These are phyloP conservation scores for Marasmius sp. DNA, from an alignment of 1,284 basidiomycete genomes.

Conservation along the genomic window DNA sequence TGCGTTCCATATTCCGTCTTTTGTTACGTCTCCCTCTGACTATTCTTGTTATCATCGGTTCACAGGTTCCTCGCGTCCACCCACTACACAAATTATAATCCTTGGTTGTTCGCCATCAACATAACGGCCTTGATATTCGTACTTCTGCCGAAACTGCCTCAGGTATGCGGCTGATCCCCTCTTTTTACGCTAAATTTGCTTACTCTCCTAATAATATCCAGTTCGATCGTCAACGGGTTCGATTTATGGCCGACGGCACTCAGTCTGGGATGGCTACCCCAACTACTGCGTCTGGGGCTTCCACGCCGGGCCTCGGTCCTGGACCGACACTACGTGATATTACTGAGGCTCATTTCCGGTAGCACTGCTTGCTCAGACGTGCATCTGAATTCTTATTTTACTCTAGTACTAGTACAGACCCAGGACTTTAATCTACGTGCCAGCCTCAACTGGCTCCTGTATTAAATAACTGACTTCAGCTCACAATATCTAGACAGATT, in stretches of 20 bases:
- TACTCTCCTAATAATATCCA: constrained; percentile 25
- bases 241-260: constrained; percentile 60
- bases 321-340: constrained; percentile 20
- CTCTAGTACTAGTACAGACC: not conserved
- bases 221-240: constrained; percentile 79
- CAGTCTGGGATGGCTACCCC: constrained; percentile 67
- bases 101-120: constrained; percentile 91
- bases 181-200: not conserved
- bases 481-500: no score
- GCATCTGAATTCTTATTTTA: not conserved
- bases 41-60: constrained; percentile 2
- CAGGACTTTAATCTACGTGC: not conserved
- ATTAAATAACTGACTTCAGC: not conserved
- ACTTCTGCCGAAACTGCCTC: constrained; percentile 95
- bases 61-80: constrained; percentile 93
- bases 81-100: constrained; percentile 96
- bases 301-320: constrained; percentile 16
- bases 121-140: constrained; percentile 82
- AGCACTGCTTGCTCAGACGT: constrained; percentile 3
- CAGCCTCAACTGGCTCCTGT: not conserved
- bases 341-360: constrained; percentile 28
- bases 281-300: constrained; percentile 45
- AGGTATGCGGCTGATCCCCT: constrained; percentile 44
- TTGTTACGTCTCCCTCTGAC: not conserved
- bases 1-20: constrained; percentile 44